Evolutionary conservation across 257 asterid species (phyloP).

Genomic region (Salvia miltiorrhiza): DNA sequence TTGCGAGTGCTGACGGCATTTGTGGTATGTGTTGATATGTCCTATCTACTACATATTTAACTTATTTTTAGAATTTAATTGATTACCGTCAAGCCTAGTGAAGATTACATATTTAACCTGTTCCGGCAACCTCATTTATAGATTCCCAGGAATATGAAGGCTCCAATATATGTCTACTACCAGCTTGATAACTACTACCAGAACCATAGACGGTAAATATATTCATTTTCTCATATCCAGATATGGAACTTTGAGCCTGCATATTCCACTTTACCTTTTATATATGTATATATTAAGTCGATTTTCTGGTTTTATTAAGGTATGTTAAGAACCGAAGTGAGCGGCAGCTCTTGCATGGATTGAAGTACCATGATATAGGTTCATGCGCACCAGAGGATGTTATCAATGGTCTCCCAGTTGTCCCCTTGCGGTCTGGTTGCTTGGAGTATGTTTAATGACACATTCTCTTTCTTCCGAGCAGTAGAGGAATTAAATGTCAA

Average conservation of each 20-base stretch:
- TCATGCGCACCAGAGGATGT: constrained; percentile 64
- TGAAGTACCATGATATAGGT: constrained; percentile 39
- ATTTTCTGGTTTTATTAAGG: constrained; percentile 35
- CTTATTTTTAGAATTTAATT: neutral
- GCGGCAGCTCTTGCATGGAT: constrained; percentile 57
- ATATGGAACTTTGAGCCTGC: constrained; percentile 1
- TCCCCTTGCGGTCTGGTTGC: constrained; percentile 86
- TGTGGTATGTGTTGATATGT: neutral
- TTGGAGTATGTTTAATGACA: constrained; percentile 81
- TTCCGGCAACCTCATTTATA: constrained; percentile 19
- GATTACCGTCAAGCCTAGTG: neutral
- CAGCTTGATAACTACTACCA: constrained; percentile 85
- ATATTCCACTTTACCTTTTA: neutral
- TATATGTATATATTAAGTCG: constrained; percentile 8
- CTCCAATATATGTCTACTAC: constrained; percentile 71
- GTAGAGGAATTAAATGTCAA: constrained; percentile 45
- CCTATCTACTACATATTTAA: neutral
- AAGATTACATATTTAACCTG: constrained; percentile 1
- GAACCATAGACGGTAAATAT: constrained; percentile 68
- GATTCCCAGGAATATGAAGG: constrained; percentile 64
- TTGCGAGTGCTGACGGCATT: neutral
- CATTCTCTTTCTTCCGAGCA: constrained; percentile 59
- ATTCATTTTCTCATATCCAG: constrained; percentile 2
- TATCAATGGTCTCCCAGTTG: constrained; percentile 54
- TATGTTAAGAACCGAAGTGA: constrained; percentile 78